Base-by-base conservation (phyloP, 371 early-diverging fungal species). In the Rhizopus microsporus region DNA sequence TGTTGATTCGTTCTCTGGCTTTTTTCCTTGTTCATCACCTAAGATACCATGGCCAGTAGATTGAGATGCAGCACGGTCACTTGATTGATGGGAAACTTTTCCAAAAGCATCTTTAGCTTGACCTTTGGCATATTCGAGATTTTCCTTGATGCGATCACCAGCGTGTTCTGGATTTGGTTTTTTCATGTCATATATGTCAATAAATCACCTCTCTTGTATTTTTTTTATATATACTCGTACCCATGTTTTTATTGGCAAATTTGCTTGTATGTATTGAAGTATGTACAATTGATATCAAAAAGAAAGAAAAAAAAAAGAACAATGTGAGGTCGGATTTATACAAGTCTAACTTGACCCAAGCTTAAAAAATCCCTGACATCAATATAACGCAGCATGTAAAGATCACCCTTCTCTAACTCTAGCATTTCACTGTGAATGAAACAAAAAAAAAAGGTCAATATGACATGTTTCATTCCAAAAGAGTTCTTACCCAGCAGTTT, bases 1-100 rank as follows among this genome's bases (percentile, higher is more conserved):
- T 31, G 4, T 51, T 34, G 8, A 37, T 4, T 33, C 40, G 39
- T 34, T 30, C n/a, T n/a, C 15, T 35, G 15, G 12, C 38, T 46
- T 16, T 33, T 56, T 4, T 7, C 33, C 15, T 29, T 30, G 3
- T 51, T 33, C 1, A 4, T 53, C 53, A 37, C 57, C 49, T 0
- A 57, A 51, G 8, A 74, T 77, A 4, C 77, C 77, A 51, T 77
- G 57, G 4, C 75, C 78, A 40, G 72, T 72, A 0, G 72, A 67
- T 4, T 63, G 46, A 30, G 57, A 33, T 43, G 69, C 74, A 40
- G 74, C 71, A 46, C 70, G 70, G 4, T 55, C 57, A 13, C 65
- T 60, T n/a, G 74, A 62, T n/a, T n/a, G n/a, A n/a, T n/a, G n/a
- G n/a, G n/a, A n/a, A n/a, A n/a, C n/a, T n/a, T n/a, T n/a, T n/a